Evolutionary conservation across 768 basidiomycete genomes (phyloP), one percentile per base, ranked within the genome.

Genomic region (Wakefieldia striispora): DNA sequence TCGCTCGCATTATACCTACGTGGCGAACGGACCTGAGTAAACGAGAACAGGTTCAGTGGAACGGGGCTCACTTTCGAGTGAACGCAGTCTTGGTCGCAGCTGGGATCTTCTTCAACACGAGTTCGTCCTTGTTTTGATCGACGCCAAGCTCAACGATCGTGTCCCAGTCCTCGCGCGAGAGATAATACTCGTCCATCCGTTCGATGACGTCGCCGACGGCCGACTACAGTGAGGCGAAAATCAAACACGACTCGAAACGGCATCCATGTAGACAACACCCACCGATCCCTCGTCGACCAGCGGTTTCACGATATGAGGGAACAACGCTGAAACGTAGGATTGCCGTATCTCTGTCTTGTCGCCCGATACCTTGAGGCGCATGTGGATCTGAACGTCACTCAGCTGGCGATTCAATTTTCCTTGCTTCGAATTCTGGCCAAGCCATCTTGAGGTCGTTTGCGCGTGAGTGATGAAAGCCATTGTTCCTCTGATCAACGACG

Each of bases 81-180:
- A 99, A 84, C 0, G 87, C 73, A 0, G 87, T 70, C 74, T 99
- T 99, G 39, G 87, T 86, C 0, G 86, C 80, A 0, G 86, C 59
- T 0, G 90, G 72, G 26, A 99, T 91, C 70, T 87, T 88, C 75
- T 95, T 97, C 60, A 89, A 69, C 11, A 95, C 78, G 2, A 71
- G 6, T 0, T 88, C 88, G 42, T 91, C 90, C 50, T 80, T 81
- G 62, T 84, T 79, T 6, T 86, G 77, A 49, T 83, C 97, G 8
- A 99, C 80, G 1, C 95, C 97, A 9, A 99, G 79, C 64, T 98
- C 95, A 45, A 98, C 81, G 45, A 98, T 76, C 10, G 92, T 86
- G 60, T 99, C 97, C 95, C 95, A 98, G 61, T 98, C 95, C 24
- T 98, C 97, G 55, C 88, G 90, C 3, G 85, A 84, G 27, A 99